A percentile compares a stretch with the other conserved stretches of the same genome.
Conservation (phyloP, 176 grass and related monocot species). For the Chrysopogon serrulatus region DNA sequence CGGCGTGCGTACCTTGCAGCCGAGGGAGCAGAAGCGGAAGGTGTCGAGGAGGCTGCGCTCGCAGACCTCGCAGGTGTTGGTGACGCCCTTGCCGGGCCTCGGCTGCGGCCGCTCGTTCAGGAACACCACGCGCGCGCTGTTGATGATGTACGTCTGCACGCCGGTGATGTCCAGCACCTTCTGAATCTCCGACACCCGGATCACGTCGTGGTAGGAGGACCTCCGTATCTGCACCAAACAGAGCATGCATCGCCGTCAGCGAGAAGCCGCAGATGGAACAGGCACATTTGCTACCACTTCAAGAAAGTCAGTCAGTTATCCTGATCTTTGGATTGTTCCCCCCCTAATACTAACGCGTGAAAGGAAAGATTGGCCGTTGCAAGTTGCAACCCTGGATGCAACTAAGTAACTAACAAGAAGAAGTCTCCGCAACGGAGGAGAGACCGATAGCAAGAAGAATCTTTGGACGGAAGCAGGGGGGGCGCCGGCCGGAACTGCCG, state of each 20-base stretch:
- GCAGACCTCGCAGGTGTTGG: slow-evolving; percentile 98
- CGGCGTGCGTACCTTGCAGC: slow-evolving; percentile 68
- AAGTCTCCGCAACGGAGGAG: background rate
- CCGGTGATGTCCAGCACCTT: slow-evolving; percentile 91
- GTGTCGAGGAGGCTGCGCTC: slow-evolving; percentile 91
- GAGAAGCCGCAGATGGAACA: slow-evolving; percentile 32
- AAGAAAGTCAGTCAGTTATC: slow-evolving; percentile 4
- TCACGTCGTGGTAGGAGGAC: slow-evolving; percentile 97
- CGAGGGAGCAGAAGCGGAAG: slow-evolving; percentile 97
- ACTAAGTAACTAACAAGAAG: background rate
- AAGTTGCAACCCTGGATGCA: background rate
- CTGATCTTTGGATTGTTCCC: background rate
- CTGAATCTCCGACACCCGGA: slow-evolving; percentile 93
- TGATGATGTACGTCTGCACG: slow-evolving; percentile 98
- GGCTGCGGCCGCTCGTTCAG: slow-evolving; percentile 92
- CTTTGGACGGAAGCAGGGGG: slow-evolving; percentile 7
- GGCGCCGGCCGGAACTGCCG: background rate
- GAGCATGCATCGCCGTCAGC: background rate
- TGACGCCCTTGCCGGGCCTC: slow-evolving; percentile 90
- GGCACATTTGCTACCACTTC: background rate
- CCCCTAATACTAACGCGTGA: background rate
- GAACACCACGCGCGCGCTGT: slow-evolving; percentile 97
- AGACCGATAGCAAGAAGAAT: background rate
- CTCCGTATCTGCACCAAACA: slow-evolving; percentile 53
- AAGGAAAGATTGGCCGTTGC: slow-evolving; percentile 30